Percentiles rank a stretch among this genome's conserved stretches.
Evolutionary conservation across 192 early-diverging fungal genomes (phyloP).

Genomic region (Mortierella hygrophila): DNA sequence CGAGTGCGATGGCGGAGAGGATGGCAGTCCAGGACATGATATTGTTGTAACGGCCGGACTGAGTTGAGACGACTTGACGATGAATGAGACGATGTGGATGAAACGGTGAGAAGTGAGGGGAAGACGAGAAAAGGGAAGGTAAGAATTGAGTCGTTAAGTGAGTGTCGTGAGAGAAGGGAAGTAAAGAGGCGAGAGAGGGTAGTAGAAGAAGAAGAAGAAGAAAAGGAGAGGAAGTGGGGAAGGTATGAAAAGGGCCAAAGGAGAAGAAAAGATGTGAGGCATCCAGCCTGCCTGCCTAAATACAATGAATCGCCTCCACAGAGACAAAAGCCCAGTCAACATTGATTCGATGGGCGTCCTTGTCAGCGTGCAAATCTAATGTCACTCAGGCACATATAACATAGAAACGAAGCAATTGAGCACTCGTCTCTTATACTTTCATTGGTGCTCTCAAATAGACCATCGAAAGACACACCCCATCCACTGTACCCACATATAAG

Average conservation of each 20-base stretch:
- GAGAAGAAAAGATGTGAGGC: too few relatives aligned
- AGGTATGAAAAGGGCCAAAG: too few relatives aligned
- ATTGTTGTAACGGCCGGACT: not conserved
- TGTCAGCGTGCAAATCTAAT: not conserved
- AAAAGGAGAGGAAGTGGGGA: not conserved
- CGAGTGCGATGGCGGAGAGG: conserved; percentile 25
- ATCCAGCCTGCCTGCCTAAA: not conserved
- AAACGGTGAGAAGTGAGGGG: not conserved
- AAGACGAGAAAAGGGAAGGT: not conserved
- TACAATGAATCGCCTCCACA: too few relatives aligned
- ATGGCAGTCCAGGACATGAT: conserved; percentile 35
- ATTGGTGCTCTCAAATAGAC: not conserved
- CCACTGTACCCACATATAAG: too few relatives aligned
- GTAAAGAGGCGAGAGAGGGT: not conserved
- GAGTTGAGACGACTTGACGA: not conserved
- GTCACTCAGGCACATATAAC: not conserved
- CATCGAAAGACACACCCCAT: not conserved
- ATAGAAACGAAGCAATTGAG: not conserved
- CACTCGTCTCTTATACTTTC: not conserved
- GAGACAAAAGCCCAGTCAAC: not conserved
- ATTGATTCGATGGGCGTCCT: not conserved
- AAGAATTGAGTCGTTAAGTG: conserved; percentile 1
- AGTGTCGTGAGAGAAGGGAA: not conserved
- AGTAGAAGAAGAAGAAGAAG: not conserved
- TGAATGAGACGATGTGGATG: not conserved